phyloP scores from a whole-genome alignment of 805 yeast genomes.

The Lipomyces sp. region DNA sequence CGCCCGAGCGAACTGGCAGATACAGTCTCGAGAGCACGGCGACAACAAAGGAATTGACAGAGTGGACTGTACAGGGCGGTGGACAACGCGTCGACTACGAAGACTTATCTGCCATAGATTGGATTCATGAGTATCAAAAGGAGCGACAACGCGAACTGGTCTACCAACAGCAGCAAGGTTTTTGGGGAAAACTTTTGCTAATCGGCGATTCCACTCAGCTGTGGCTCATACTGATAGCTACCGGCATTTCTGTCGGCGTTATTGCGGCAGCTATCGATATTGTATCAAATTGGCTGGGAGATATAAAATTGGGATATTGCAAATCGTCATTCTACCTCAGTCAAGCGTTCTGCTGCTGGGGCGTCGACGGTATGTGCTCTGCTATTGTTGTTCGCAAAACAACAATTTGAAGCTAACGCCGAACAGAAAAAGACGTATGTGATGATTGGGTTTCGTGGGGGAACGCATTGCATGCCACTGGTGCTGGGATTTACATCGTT shows the following conservation, averaged over 20 bases:
- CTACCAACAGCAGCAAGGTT: constrained; percentile 28
- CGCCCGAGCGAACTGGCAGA: constrained; percentile 11
- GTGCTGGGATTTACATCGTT: constrained; percentile 43
- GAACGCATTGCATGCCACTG: constrained; percentile 40
- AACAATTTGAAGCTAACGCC: constrained; percentile 56
- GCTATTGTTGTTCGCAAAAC: constrained; percentile 53
- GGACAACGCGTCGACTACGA: constrained; percentile 33
- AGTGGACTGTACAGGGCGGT: constrained; percentile 18
- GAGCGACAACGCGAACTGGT: constrained; percentile 38
- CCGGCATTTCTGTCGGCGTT: constrained; percentile 75
- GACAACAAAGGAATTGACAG: constrained; percentile 20
- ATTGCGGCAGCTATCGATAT: constrained; percentile 80
- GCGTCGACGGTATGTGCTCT: constrained; percentile 51
- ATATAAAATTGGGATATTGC: constrained; percentile 78
- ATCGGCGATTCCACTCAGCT: constrained; percentile 48
- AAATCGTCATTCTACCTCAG: constrained; percentile 63
- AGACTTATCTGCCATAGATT: constrained; percentile 42
- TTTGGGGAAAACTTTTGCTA: constrained; percentile 39
- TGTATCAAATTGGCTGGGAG: constrained; percentile 79
- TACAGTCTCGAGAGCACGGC: constrained; percentile 26
- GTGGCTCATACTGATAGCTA: constrained; percentile 71
- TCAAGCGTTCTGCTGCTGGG: constrained; percentile 77
- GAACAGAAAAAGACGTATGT: constrained; percentile 52
- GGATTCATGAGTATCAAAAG: constrained; percentile 46
- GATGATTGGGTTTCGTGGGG: constrained; percentile 47